Evolutionary conservation across 352 stramenopile genomes (phyloP).

Genomic region (Phytophthora tubulina): DNA sequence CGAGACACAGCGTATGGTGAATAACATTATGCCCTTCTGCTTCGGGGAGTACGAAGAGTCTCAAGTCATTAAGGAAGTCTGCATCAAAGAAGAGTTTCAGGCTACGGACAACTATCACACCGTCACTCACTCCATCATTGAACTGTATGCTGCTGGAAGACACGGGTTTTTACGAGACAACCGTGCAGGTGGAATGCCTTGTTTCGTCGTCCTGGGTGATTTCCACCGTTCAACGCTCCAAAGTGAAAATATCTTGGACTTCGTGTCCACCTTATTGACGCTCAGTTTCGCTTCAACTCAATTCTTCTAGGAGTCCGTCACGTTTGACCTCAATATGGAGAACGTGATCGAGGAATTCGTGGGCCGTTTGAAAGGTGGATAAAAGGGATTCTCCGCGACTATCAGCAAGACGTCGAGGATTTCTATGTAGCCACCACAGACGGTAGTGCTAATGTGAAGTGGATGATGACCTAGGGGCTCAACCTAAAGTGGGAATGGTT

Average conservation of each 20-base stretch:
- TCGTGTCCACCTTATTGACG: conserved; percentile 17
- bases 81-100: not conserved
- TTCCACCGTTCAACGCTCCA: not conserved
- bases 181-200: not conserved
- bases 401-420: not conserved
- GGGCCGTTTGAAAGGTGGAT: not conserved
- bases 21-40: not conserved
- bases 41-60: not conserved
- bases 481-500: not conserved
- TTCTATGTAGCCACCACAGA: not conserved
- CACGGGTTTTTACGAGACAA: not conserved
- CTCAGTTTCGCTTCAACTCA: conserved; percentile 21
- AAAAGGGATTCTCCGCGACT: not conserved
- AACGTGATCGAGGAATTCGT: conserved; percentile 1
- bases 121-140: not conserved
- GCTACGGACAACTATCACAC: not conserved
- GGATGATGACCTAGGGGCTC: not conserved
- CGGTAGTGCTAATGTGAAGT: not conserved
- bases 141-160: not conserved
- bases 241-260: conserved; percentile 38
- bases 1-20: not conserved
- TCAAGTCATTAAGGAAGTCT: not conserved
- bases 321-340: not conserved
- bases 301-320: not conserved
- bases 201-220: not conserved